These are phyloP conservation scores for Skeletonema costatum DNA, from an alignment of 108 stramenopile genomes.

Conservation along the genomic window DNA sequence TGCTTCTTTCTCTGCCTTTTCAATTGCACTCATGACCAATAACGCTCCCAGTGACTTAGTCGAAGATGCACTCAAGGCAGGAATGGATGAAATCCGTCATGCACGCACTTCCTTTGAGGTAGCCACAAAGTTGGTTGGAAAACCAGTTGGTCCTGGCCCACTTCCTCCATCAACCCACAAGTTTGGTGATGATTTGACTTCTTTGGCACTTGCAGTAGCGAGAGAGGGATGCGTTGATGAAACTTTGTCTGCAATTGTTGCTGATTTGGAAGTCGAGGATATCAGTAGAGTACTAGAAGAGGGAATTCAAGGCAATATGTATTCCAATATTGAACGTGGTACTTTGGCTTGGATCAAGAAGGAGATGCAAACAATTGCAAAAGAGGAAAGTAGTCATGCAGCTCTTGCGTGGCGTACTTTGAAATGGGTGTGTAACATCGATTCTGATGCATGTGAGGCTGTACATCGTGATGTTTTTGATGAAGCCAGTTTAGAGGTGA, in stretches of 20 bases:
- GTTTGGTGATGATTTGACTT: constrained; percentile 51
- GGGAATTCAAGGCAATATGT: constrained; percentile 12
- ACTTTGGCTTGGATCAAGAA: constrained; percentile 37
- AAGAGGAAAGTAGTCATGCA: constrained; percentile 59
- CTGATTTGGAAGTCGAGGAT: constrained; percentile 48
- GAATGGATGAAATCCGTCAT: constrained; percentile 66
- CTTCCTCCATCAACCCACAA: constrained; percentile 47
- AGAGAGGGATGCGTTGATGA: constrained; percentile 67
- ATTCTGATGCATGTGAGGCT: constrained; percentile 43
- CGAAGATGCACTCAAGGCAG: constrained; percentile 55
- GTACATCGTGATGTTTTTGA: constrained; percentile 42
- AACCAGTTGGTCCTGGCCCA: constrained; percentile 46
- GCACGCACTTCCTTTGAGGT: constrained; percentile 58
- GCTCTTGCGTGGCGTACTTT: constrained; percentile 68
- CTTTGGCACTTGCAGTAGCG: constrained; percentile 55
- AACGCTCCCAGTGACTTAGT: constrained; percentile 58
- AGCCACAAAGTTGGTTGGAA: constrained; percentile 52
- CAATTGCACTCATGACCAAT: constrained; percentile 70
- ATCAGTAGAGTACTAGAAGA: constrained; percentile 16
- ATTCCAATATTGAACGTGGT: constrained; percentile 23
- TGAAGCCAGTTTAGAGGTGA: constrained; percentile 14
- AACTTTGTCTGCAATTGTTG: constrained; percentile 57
- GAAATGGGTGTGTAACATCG: constrained; percentile 50
- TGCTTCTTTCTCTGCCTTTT: constrained; percentile 65
- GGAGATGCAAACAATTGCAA: constrained; percentile 53